A percentile compares a stretch with the other conserved stretches of the same genome.
Evolutionary conservation across 2,329 filamentous ascomycete species (phyloP).

Genomic region (Fusarium sp.): DNA sequence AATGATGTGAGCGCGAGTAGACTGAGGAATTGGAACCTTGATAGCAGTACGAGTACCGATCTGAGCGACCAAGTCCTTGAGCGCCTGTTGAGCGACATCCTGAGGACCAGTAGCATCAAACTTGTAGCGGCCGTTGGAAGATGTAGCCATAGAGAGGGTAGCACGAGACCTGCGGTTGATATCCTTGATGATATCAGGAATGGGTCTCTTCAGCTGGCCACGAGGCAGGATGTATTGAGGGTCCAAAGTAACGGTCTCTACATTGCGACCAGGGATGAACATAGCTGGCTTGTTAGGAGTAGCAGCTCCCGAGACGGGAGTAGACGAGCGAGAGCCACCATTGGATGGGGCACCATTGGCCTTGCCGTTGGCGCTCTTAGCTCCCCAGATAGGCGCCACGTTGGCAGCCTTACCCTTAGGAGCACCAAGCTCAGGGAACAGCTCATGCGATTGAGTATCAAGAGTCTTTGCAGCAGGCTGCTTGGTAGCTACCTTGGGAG

Average conservation of each 20-base stretch:
- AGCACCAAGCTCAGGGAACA: conserved; percentile 89
- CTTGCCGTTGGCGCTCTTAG: conserved; percentile 58
- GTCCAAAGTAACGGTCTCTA: conserved; percentile 77
- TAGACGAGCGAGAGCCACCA: conserved; percentile 67
- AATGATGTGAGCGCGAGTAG: conserved; percentile 88
- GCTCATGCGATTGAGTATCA: conserved; percentile 87
- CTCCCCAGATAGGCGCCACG: conserved; percentile 79
- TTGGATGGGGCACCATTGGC: conserved; percentile 63
- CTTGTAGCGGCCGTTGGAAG: conserved; percentile 75
- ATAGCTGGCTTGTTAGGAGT: conserved; percentile 61
- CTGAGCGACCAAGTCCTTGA: conserved; percentile 88
- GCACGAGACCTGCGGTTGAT: conserved; percentile 93
- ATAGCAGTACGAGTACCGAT: conserved; percentile 80
- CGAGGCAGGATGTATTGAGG: conserved; percentile 80
- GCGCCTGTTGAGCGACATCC: conserved; percentile 84
- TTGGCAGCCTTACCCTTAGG: conserved; percentile 72
- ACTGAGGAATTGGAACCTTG: conserved; percentile 82
- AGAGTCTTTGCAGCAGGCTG: conserved; percentile 67
- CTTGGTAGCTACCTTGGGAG: conserved; percentile 73
- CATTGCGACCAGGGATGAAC: conserved; percentile 82
- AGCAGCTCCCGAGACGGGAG: conserved; percentile 68
- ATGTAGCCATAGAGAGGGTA: conserved; percentile 78
- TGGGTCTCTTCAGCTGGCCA: conserved; percentile 81
- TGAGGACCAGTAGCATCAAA: conserved; percentile 88
- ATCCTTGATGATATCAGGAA: conserved; percentile 86